Base-by-base conservation (phyloP, 352 stramenopile genomes). In the Phytophthora citrophthora region DNA sequence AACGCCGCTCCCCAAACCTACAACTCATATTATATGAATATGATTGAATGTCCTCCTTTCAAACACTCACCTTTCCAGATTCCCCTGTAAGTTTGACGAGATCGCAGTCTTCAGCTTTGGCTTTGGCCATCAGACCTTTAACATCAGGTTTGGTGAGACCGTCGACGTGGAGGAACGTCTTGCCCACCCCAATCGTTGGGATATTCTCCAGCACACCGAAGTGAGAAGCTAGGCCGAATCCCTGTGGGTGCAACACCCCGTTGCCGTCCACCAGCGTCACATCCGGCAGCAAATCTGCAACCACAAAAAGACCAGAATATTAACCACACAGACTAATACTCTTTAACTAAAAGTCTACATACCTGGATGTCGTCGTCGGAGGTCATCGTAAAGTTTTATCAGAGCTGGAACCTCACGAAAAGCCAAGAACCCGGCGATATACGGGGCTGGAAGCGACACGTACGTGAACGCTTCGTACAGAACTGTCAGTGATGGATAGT, bases 231-330 rank as follows among this genome's bases (percentile, higher is more conserved):
- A 98, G 77, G 5, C 96, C 95, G 57, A 97, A 97, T 39, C 88
- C 82, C 36, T 94, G 75, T 11, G 92, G 89, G 56, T 99, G 96
- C 50, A 95, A 70, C 15, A 93, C 55, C 23, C 87, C 87, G 40
- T 95, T 95, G 18, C 96, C 96, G 70, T 99, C 96, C 3, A 99
- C 95, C 13, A 99, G 72, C 29, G 93, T 91, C 26, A 98, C 79
- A 34, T 96, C 76, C 18, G 96, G 95, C 26, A 80, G 71, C 16
- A 88, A 55, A 36, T 91, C 85, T 89, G 53, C 29, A 32, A 3
- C 29, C 41, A 63, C 4, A 13, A 36, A 51, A 50, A 1, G 18
- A 26, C n/a, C 6, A 36, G 34, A 5, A 45, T n/a, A 20, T 1
- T 31, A 23, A 26, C 41, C 8, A 13, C 29, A 34, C 7, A 11